These are phyloP conservation scores for Elymus sibiricus DNA, from an alignment of 176 grass and related monocot species.

Conservation along the genomic window DNA sequence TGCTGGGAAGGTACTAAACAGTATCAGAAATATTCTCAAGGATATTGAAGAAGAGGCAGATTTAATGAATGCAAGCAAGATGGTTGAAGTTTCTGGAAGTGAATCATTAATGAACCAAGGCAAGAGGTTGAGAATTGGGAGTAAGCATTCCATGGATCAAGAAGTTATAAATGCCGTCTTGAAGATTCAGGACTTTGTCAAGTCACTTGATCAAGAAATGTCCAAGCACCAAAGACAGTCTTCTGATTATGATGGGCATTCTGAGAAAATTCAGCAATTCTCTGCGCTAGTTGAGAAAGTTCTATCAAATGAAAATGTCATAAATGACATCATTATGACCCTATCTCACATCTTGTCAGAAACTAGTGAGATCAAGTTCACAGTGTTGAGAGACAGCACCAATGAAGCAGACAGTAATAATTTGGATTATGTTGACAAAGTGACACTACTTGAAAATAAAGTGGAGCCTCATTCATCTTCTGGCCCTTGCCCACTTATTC, in stretches of 20 bases:
- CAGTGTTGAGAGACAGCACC: conserved; percentile 33
- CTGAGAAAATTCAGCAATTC: conserved; percentile 72
- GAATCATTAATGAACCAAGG: conserved; percentile 35
- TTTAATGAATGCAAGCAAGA: conserved; percentile 35
- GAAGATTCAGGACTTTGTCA: conserved; percentile 82
- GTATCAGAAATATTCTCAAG: conserved; percentile 77
- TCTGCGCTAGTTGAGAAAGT: conserved; percentile 61
- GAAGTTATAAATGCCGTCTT: conserved; percentile 68
- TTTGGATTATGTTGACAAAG: conserved; percentile 97
- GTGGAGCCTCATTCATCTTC: conserved; percentile 44
- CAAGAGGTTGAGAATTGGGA: conserved; percentile 25
- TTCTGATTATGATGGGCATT: conserved; percentile 52
- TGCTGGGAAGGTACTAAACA: conserved; percentile 55
- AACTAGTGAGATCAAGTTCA: conserved; percentile 68
- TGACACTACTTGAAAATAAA: conserved; percentile 97
- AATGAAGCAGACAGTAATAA: conserved; percentile 79
- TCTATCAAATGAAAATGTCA: conserved; percentile 45
- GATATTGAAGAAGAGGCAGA: conserved; percentile 74
- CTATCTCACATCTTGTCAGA: conserved; percentile 68
- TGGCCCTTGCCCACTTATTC: conserved; percentile 25
- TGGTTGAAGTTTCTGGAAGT: conserved; percentile 28
- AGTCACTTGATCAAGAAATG: conserved; percentile 68
- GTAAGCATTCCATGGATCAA: conserved; percentile 44
- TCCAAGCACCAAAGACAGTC: conserved; percentile 49
- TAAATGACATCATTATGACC: conserved; percentile 53